A percentile compares a stretch with the other conserved stretches of the same genome.
These are phyloP conservation scores for Mortierella sp. DNA, from an alignment of 371 early-diverging fungal species.

Conservation along the genomic window DNA sequence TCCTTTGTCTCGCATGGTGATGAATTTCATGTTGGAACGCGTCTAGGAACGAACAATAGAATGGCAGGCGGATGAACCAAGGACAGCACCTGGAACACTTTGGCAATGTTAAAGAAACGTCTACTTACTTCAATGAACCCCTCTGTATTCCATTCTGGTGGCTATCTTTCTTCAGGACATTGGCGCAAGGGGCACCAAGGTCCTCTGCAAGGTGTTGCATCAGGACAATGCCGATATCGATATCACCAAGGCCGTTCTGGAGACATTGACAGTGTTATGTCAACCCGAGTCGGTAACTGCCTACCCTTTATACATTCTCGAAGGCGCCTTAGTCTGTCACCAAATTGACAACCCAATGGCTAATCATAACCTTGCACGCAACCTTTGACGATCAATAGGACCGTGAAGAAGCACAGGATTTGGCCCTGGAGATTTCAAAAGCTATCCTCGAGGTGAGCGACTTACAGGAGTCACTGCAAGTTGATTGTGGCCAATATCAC, in stretches of 20 bases:
- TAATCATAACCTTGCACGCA: neutral
- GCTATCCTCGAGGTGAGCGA: conserved; percentile 31
- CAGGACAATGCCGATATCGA: conserved; percentile 88
- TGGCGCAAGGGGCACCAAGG: conserved; percentile 82
- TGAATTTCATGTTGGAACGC: conserved; percentile 16
- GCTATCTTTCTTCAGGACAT: conserved; percentile 73
- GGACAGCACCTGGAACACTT: neutral
- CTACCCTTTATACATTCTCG: neutral
- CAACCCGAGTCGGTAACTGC: conserved; percentile 60
- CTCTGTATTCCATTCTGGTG: neutral
- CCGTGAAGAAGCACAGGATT: conserved; percentile 40
- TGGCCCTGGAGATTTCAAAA: conserved; percentile 49
- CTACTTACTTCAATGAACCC: neutral
- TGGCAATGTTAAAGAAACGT: neutral
- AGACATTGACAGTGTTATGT: conserved; percentile 87
- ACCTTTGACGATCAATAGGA: conserved; percentile 42
- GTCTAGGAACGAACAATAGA: conserved; percentile 18
- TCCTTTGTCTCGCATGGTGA: neutral
- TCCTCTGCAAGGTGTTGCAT: conserved; percentile 80
- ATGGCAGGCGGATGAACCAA: neutral
- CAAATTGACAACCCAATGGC: neutral
- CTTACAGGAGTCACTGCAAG: neutral
- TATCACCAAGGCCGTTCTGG: conserved; percentile 85
- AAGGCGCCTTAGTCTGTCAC: neutral
- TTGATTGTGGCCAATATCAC: neutral